A percentile compares a stretch with the other conserved stretches of the same genome.
Evolutionary conservation across 441 rosid species (phyloP).

Genomic region (Cnidoscolus chayamansa): DNA sequence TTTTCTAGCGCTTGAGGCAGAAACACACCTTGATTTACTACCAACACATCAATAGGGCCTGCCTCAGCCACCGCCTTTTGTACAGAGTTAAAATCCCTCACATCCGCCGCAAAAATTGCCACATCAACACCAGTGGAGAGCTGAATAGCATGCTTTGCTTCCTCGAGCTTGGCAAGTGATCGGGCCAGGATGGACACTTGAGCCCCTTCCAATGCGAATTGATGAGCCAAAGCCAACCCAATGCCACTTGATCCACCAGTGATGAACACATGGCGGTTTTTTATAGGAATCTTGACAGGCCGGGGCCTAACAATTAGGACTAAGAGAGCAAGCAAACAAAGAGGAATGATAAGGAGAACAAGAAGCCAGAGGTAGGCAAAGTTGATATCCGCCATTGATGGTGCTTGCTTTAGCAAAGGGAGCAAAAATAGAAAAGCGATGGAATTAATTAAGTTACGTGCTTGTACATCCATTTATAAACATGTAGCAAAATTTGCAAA

Average conservation of each 20-base stretch:
- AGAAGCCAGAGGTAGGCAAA: background rate
- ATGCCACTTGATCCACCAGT: slow-evolving; percentile 97
- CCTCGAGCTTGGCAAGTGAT: slow-evolving; percentile 55
- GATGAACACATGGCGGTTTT: slow-evolving; percentile 79
- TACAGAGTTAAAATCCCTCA: slow-evolving; percentile 68
- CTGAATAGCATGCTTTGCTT: slow-evolving; percentile 53
- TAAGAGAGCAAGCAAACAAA: slow-evolving; percentile 45
- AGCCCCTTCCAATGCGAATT: slow-evolving; percentile 65
- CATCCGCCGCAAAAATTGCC: slow-evolving; percentile 67
- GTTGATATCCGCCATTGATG: background rate
- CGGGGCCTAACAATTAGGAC: slow-evolving; percentile 58
- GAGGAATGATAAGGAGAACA: slow-evolving; percentile 33
- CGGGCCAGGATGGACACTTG: slow-evolving; percentile 76
- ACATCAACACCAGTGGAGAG: slow-evolving; percentile 70
- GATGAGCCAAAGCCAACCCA: slow-evolving; percentile 67
- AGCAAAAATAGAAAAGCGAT: background rate
- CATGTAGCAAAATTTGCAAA: too few species aligned
- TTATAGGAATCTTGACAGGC: slow-evolving; percentile 58
- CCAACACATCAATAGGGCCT: slow-evolving; percentile 67
- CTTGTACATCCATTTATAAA: too few species aligned
- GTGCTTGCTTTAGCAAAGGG: background rate
- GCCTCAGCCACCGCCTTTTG: slow-evolving; percentile 51
- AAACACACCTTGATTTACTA: slow-evolving; percentile 82
- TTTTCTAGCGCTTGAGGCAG: slow-evolving; percentile 57
- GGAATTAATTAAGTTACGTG: too few species aligned